Evolutionary conservation across 1,139 yeast genomes (phyloP), one percentile per base, ranked within the genome.

Genomic region (Scheffersomyces lignicola): DNA sequence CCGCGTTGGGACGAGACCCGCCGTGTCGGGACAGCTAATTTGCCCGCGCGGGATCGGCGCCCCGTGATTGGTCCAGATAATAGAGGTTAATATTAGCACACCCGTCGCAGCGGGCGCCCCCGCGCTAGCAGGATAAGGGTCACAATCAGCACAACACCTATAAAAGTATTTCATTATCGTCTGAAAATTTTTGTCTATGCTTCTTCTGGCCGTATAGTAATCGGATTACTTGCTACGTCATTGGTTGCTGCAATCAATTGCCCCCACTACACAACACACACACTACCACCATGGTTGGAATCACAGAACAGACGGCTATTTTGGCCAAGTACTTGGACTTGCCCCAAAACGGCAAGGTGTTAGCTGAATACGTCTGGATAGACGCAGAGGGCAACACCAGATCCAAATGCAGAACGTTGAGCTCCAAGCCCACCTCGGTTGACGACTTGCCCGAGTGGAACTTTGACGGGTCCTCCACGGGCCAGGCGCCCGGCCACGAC

Each of bases 361-460:
- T 92, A 51, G 98, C 98, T 47, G 98, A 92, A 70, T 92, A 92
- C 73, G 83, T 92, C 65, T 92, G 98, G 98, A 83, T 92, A 53
- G 98, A 92, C 63, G 86, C 96, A 50, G 78, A 85, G 52, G 96
- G 96, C 63, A 80, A 82, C 61, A 69, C 90, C 54, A 87, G 98
- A 73, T 88, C 97, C 45, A 92, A 92, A 74, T 88, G 96, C 69
- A 86, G 82, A 69, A 92, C 97, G 40, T 73, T 92, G 50, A 54
- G 54, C 56, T 78, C 81, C 68, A 75, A 69, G 56, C 87, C 95
- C 40, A 58, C 78, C 33, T 71, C 83, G 29, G 74, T 87, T 38
- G 94, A 86, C 46, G 96, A 92, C 58, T 76, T 92, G 52, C 97
- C 97, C 50, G 97, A 90, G 68, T 92, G 98, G 98, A 92, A 92